Base-by-base conservation (phyloP, 495 filamentous ascomycete genomes). In the Xylaria cubensis region DNA sequence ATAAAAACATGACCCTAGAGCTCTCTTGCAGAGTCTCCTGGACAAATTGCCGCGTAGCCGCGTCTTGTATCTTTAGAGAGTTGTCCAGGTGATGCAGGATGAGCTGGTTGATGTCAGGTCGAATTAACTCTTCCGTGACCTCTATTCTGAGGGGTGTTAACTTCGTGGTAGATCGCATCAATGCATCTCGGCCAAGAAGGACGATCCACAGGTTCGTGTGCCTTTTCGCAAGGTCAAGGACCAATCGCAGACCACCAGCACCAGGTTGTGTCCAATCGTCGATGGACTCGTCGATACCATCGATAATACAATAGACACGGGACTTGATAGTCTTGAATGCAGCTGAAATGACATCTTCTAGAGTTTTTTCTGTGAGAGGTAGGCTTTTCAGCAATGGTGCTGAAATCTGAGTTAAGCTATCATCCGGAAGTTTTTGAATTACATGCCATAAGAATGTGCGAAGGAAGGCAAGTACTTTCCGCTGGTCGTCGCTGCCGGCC, bases 261-360 rank as follows among this genome's bases (percentile, higher is more conserved):
- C 32, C 44, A 44, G 53, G 21, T 4, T 29, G 10, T 39, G 50
- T 17, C 70, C 70, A 72, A 41, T 72, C 64, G 59, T 72, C 70
- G 6, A 26, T 26, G 24, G 70, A 67, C 51, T 72, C 70, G n/a
- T 72, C 70, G 44, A 72, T 62, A 36, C 48, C 70, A 34, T 72
- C 70, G n/a, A 72, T 61, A 29, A 67, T 46, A 34, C 50, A 58
- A 46, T 67, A 61, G 34, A 72, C n/a, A 24, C 12, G 48, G 12
- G 70, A 65, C 17, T 59, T 36, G 13, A 72, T 51, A 3, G 44
- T 15, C 17, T 48, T 64, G 12, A 61, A 0, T 21, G 29, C 63
- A 34, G 7, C 15, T 44, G 36, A 24, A 12, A 72, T 61, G 24
- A 56, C 26, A 3, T 39, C 34, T 42, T 58, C 44, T 17, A 72